A percentile compares a stretch with the other conserved stretches of the same genome.
phyloP scores from a whole-genome alignment of 495 filamentous ascomycete genomes.

The Amphirosellinia nigrospora region DNA sequence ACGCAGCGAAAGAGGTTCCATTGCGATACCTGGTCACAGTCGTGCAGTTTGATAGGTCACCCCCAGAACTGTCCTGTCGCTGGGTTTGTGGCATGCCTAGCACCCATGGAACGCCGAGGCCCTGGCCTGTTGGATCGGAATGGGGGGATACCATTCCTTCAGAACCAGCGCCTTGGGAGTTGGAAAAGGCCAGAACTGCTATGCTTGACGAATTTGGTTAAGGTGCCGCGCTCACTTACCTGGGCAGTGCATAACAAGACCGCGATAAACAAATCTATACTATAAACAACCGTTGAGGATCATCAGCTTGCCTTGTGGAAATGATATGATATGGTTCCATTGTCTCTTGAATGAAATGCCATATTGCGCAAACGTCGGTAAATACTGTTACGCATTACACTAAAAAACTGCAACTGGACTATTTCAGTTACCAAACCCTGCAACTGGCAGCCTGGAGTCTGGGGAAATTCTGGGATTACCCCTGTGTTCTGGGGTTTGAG shows the following conservation, averaged over 20 bases:
- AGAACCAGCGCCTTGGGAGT: neutral
- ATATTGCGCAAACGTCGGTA: neutral
- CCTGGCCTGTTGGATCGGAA: neutral
- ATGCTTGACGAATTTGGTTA: neutral
- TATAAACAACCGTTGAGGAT: neutral
- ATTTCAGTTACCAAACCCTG: slow-evolving; percentile 15
- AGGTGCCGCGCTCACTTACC: neutral
- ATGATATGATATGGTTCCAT: slow-evolving; percentile 11
- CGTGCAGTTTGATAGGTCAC: slow-evolving; percentile 25
- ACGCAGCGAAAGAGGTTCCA: slow-evolving; percentile 1
- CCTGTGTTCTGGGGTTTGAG: slow-evolving; percentile 7
- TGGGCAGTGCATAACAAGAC: slow-evolving; percentile 16
- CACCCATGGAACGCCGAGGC: neutral
- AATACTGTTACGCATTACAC: too few relatives aligned
- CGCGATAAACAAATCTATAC: neutral
- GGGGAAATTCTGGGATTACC: slow-evolving; percentile 24
- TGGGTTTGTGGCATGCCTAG: neutral
- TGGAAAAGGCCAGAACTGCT: slow-evolving; percentile 3
- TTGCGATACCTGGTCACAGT: neutral
- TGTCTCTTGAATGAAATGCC: neutral
- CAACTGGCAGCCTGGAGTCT: slow-evolving; percentile 5
- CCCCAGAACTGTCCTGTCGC: slow-evolving; percentile 4
- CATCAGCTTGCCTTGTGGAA: neutral
- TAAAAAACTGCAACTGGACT: slow-evolving; percentile 1
- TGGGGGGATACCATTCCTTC: neutral